These are phyloP conservation scores for Lagenidium giganteum DNA, from an alignment of 352 stramenopile genomes.

Conservation along the genomic window DNA sequence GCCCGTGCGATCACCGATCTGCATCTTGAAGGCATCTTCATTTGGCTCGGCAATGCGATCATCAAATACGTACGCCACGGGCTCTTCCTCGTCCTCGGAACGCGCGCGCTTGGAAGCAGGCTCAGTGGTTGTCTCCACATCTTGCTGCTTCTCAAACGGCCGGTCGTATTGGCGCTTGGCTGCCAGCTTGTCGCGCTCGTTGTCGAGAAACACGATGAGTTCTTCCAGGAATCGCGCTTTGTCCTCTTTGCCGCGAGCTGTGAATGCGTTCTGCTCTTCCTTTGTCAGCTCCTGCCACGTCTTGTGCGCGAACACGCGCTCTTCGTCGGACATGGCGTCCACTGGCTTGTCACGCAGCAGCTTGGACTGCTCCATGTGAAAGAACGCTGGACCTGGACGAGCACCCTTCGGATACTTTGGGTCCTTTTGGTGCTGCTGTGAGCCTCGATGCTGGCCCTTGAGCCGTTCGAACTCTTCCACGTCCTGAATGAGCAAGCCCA, in stretches of 20 bases:
- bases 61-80: conserved; percentile 74
- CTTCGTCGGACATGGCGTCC: conserved; percentile 15
- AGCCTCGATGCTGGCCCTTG: conserved; percentile 45
- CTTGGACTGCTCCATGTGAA: conserved; percentile 60
- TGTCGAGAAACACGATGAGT: conserved; percentile 43
- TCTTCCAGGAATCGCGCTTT: conserved; percentile 51
- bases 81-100: conserved; percentile 32
- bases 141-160: too few relatives aligned
- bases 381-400: conserved; percentile 54
- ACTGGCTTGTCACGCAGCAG: conserved; percentile 20
- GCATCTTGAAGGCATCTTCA: conserved; percentile 59
- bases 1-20: conserved; percentile 33
- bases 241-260: conserved; percentile 46
- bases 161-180: conserved; percentile 54
- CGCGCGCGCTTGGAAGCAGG: too few relatives aligned
- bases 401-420: conserved; percentile 45
- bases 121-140: not conserved
- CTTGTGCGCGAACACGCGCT: conserved; percentile 11
- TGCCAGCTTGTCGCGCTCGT: conserved; percentile 34
- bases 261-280: conserved; percentile 39
- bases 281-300: conserved; percentile 42
- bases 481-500: conserved; percentile 61
- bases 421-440: conserved; percentile 39
- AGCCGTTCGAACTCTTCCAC: conserved; percentile 59
- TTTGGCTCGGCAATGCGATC: conserved; percentile 66